Base-by-base conservation (phyloP, 805 yeast genomes). In the Vanderwaltozyma tropicalis region DNA sequence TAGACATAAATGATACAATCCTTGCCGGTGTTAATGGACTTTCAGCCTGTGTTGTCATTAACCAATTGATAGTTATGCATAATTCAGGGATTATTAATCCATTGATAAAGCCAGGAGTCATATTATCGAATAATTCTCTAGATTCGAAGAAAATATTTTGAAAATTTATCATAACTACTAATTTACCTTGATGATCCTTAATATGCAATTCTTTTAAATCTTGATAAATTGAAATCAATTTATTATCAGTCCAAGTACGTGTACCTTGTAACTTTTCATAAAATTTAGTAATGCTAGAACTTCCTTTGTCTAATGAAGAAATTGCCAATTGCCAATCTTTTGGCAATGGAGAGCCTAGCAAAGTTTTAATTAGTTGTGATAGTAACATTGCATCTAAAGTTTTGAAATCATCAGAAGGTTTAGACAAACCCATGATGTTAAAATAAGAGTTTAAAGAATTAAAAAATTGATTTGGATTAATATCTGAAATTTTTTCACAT, bases 11-110 rank as follows among this genome's bases (percentile, higher is more conserved):
- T 55, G 58, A 30, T 51, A 50, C 37, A 59, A 55, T 38, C 63
- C 54, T 24, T 60, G 45, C 15, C 42, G 45, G 32, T 40, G 45
- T 18, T 51, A 41, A 63, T 58, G 41, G 50, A 53, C 31, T 62
- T 41, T 52, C 16, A 6, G 14, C 13, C 19, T 34, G 36, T 4
- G 26, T 13, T 5, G 27, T 14, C 39, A 49, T 18, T 27, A 52
- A 42, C 42, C 44, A 41, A 18, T 37, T 38, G n/a, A 52, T 39
- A 25, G 35, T 37, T 6, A 37, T 33, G 18, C 42, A 41, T 12
- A 88, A 61, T 47, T 81, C 86, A 0, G 96, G 95, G n/a, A 88
- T 57, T 9, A 86, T 59, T 43, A 71, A 71, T 41, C 71, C 62
- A 29, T 76, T 78, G 27, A 84, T 52, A 55, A 76, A 62, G 47